Percentiles rank a stretch among this genome's conserved stretches.
Evolutionary conservation across 495 filamentous ascomycete genomes (phyloP).

Genomic region (Trichoderma orchidacearum): DNA sequence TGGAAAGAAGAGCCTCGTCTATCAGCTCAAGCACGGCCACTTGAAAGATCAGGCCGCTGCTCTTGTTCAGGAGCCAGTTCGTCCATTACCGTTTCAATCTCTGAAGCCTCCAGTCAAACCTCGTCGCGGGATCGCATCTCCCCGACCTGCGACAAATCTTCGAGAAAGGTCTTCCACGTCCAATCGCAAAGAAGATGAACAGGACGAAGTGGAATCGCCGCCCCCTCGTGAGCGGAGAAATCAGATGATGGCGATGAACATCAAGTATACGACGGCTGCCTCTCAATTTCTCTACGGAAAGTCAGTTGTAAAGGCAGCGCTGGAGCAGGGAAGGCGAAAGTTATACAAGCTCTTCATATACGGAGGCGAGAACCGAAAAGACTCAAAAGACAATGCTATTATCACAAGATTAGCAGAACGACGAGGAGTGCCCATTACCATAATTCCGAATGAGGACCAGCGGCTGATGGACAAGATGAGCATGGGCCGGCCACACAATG

Average conservation of each 20-base stretch:
- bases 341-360: slow-evolving; percentile 79
- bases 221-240: neutral
- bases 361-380: slow-evolving; percentile 34
- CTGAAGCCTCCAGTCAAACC: neutral
- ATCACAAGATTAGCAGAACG: slow-evolving; percentile 46
- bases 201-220: neutral
- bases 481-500: slow-evolving; percentile 75
- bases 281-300: slow-evolving; percentile 87
- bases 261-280: slow-evolving; percentile 72
- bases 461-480: slow-evolving; percentile 72
- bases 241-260: slow-evolving; percentile 8
- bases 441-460: slow-evolving; percentile 36
- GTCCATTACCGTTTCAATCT: neutral
- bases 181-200: neutral
- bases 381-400: slow-evolving; percentile 18
- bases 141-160: neutral
- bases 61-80: neutral
- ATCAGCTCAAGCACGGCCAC: slow-evolving; percentile 19
- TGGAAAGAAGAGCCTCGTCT: slow-evolving; percentile 33
- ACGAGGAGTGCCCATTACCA: slow-evolving; percentile 38
- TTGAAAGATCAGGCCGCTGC: slow-evolving; percentile 5
- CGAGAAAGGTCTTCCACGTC: neutral
- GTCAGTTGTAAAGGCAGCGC: slow-evolving; percentile 67
- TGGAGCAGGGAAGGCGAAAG: slow-evolving; percentile 52
- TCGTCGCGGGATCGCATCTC: neutral